Evolutionary conservation across 495 filamentous ascomycete species (phyloP).

Genomic region (Parmelia sp.): DNA sequence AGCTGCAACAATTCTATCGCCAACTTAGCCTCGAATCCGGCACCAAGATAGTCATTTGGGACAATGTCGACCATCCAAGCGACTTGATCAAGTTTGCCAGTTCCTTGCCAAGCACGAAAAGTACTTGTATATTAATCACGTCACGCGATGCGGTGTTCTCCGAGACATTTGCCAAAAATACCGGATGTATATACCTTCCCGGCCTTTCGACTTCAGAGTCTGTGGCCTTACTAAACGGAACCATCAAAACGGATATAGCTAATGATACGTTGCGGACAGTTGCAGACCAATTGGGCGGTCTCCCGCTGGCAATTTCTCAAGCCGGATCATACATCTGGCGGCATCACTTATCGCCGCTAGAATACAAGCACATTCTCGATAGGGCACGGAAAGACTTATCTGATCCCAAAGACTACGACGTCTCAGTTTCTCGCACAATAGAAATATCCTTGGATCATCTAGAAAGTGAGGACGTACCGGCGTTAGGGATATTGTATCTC

Average conservation of each 20-base stretch:
- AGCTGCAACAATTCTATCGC: slow-evolving; percentile 8
- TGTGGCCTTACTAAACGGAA: slow-evolving; percentile 2
- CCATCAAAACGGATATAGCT: background rate
- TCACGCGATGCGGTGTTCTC: background rate
- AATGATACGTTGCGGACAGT: background rate
- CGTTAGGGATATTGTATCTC: slow-evolving; percentile 1
- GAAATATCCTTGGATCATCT: slow-evolving; percentile 9
- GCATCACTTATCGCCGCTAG: background rate
- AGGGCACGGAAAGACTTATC: background rate
- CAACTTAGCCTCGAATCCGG: slow-evolving; percentile 3
- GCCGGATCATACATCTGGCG: background rate
- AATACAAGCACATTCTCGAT: background rate
- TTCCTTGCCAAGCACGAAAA: slow-evolving; percentile 3
- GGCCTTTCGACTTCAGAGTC: slow-evolving; percentile 8
- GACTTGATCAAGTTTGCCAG: slow-evolving; percentile 2
- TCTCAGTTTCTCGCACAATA: background rate
- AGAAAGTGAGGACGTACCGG: slow-evolving; percentile 8
- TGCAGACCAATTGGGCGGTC: background rate
- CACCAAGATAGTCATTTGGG: slow-evolving; percentile 6
- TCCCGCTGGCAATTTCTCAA: background rate
- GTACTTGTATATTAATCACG: background rate
- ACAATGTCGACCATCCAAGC: slow-evolving; percentile 8
- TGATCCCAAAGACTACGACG: background rate
- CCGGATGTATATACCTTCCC: background rate
- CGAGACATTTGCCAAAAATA: slow-evolving; percentile 2